These are phyloP conservation scores for Scolecobasidium constrictum DNA, from an alignment of 2,329 filamentous ascomycete genomes.

Conservation along the genomic window DNA sequence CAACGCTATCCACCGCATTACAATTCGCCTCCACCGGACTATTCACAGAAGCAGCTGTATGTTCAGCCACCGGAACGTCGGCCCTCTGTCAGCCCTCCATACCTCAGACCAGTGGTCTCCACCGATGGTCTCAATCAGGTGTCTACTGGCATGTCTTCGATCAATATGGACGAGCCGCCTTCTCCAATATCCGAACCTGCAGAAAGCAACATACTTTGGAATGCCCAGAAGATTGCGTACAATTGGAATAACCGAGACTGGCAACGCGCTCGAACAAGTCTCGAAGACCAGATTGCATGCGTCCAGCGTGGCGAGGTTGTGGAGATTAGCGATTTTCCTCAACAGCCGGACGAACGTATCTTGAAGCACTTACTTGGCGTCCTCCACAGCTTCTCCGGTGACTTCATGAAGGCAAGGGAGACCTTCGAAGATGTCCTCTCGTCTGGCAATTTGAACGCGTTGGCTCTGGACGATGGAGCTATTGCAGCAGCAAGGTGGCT, in stretches of 20 bases:
- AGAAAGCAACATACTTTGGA: constrained; percentile 15
- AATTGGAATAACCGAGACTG: constrained; percentile 18
- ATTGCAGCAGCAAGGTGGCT: constrained; percentile 23
- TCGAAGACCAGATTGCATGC: constrained; percentile 18
- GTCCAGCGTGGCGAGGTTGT: constrained; percentile 18
- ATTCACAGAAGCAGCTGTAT: not conserved
- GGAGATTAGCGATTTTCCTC: constrained; percentile 9
- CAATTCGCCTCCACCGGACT: not conserved
- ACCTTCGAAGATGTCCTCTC: constrained; percentile 20
- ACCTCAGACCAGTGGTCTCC: constrained; percentile 1
- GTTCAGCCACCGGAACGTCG: not conserved
- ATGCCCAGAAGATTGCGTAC: constrained; percentile 14
- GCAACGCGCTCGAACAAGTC: constrained; percentile 12
- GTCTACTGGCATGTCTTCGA: not conserved
- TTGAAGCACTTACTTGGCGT: constrained; percentile 20
- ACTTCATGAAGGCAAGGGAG: constrained; percentile 19
- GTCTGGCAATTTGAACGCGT: constrained; percentile 15
- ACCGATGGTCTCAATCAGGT: not conserved
- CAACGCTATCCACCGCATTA: not conserved
- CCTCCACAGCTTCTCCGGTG: constrained; percentile 17
- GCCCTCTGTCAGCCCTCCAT: not conserved
- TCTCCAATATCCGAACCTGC: constrained; percentile 8
- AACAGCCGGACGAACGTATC: constrained; percentile 19
- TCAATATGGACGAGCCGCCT: constrained; percentile 6
- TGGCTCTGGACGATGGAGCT: constrained; percentile 20